Base-by-base conservation (phyloP, 1,139 yeast genomes). In the Nakaseomyces bracarensis region DNA sequence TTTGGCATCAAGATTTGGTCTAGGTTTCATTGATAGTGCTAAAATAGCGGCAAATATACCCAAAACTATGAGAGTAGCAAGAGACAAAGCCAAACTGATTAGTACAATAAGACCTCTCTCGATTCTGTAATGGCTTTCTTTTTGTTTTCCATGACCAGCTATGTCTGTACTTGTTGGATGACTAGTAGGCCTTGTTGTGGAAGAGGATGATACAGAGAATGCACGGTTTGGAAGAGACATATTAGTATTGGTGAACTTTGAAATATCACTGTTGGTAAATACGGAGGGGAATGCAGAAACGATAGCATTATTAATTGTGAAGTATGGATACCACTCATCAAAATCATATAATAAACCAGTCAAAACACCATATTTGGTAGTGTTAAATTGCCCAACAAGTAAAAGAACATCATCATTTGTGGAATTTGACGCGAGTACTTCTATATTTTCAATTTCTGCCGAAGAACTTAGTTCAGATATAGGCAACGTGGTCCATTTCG, bases 21-120 rank as follows among this genome's bases (percentile, higher is more conserved):
- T 41, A 43, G 53, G 65, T 65, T 63, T 65, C 54, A 69, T 68
- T 61, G 65, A 52, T 67, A 58, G 65, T 70, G 67, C 66, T 58
- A 73, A 38, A 72, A 68, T 38, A 69, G 67, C 57, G 72, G 83
- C 87, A 35, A 77, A 59, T 21, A 77, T 65, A 21, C 91, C 82
- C 41, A 89, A 61, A 1, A 84, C 58, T 9, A 80, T 68, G 38
- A 89, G 75, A 2, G 96, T 77, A 1, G 91, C 95, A 33, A 91
- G 62, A 0, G 97, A 89, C 56, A 91, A 74, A 0, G 96, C 97
- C 44, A 87, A 71, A 0, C 95, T 82, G 29, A 91, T 77, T 25
- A 95, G 81, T 6, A 87, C 95, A 15, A 89, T 87, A 58, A 79
- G 85, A 1, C 97, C 97, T 16, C 72, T 60, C 50, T 62, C 57